Conservation (phyloP, 176 grass and related monocot genomes). For the Musa beccarii region DNA sequence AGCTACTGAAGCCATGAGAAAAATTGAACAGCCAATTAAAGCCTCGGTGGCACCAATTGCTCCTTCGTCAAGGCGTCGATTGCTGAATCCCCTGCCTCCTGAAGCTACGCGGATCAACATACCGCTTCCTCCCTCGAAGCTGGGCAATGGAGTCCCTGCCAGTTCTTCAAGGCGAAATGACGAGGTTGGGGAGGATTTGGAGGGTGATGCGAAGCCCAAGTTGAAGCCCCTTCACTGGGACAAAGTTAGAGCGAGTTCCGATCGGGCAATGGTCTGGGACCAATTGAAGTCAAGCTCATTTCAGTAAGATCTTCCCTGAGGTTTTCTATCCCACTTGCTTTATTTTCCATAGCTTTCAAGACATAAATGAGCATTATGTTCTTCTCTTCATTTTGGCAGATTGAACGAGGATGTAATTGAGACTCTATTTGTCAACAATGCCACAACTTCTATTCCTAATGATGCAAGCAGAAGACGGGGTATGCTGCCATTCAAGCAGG, state of each 20-base stretch:
- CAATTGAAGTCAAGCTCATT: constrained; percentile 97
- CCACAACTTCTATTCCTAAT: constrained; percentile 32
- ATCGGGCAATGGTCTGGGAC: constrained; percentile 97
- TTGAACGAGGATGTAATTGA: constrained; percentile 96
- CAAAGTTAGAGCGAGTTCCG: constrained; percentile 84
- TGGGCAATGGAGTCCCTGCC: constrained; percentile 28
- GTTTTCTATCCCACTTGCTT: constrained; percentile 4
- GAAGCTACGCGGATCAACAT: constrained; percentile 60
- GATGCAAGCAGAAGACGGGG: constrained; percentile 46
- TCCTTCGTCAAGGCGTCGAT: constrained; percentile 45
- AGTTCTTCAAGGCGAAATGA: constrained; percentile 32
- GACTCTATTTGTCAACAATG: constrained; percentile 84
- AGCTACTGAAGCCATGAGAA: constrained; percentile 14
- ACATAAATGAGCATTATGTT: neutral
- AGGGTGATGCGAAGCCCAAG: constrained; percentile 45
- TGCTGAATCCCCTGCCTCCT: constrained; percentile 72
- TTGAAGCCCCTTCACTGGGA: constrained; percentile 99
- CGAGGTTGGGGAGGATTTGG: constrained; percentile 20
- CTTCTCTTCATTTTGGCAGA: constrained; percentile 30
- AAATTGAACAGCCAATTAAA: constrained; percentile 16
- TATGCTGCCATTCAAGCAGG: constrained; percentile 47
- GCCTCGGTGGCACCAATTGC: constrained; percentile 9
- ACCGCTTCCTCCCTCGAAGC: constrained; percentile 35
- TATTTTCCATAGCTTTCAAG: neutral
- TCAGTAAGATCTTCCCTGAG: constrained; percentile 47